Conservation (phyloP, 257 asterid genomes). For the Solanum chilense region DNA sequence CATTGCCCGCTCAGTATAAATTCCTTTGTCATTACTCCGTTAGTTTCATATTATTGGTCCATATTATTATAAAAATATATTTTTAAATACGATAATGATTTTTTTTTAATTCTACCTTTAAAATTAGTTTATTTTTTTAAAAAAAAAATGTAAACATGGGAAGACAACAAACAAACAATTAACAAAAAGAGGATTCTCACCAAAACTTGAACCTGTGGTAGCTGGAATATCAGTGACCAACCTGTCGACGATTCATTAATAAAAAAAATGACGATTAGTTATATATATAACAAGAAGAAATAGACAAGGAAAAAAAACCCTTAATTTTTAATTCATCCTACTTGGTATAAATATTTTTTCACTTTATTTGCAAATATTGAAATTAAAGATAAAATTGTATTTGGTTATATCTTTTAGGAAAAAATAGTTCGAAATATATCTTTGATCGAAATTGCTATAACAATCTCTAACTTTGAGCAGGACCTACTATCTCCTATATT, state of each 20-base stretch:
- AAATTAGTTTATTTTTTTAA: too few species aligned
- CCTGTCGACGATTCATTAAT: conserved; percentile 16
- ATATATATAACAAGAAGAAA: not conserved
- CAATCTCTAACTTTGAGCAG: too few species aligned
- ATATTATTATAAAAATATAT: not conserved
- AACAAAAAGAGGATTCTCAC: conserved; percentile 15
- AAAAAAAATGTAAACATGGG: too few species aligned
- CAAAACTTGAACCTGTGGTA: conserved; percentile 56
- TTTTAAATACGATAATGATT: not conserved
- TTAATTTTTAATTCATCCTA: not conserved
- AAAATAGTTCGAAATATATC: too few species aligned
- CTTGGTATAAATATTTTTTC: too few species aligned
- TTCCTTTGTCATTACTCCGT: not conserved
- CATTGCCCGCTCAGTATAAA: not conserved
- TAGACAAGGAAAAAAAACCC: not conserved
- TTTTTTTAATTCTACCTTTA: not conserved
- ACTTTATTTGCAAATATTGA: too few species aligned
- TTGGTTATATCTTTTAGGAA: not conserved
- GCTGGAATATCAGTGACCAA: conserved; percentile 83
- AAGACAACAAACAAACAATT: not conserved
- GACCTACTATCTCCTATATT: too few species aligned
- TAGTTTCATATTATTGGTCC: not conserved
- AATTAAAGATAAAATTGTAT: too few species aligned
- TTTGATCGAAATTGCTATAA: too few species aligned
- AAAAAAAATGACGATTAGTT: not conserved